Conservation (phyloP, 148 eudicot genomes). For the Rhododendron vialii region DNA sequence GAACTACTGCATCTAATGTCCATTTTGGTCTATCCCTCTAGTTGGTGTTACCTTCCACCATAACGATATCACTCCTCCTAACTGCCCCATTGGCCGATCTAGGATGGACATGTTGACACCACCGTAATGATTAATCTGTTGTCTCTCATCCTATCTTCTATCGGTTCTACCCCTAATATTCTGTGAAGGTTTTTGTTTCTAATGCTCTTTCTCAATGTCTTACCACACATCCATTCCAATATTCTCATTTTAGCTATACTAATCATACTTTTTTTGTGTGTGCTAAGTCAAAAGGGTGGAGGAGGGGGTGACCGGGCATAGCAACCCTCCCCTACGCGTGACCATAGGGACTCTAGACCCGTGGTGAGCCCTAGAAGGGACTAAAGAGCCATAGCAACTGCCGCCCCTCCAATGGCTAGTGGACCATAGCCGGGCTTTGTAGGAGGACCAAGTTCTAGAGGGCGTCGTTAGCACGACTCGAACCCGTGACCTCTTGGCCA, state of each 20-base stretch:
- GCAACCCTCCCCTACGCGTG: no score
- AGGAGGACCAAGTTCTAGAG: no score
- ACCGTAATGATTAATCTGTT: not conserved
- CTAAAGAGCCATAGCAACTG: no score
- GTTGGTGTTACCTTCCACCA: not conserved
- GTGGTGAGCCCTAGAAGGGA: no score
- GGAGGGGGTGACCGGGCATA: no score
- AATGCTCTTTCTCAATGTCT: not conserved
- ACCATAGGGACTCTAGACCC: no score
- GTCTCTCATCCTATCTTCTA: not conserved
- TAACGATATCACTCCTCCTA: not conserved
- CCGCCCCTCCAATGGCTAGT: no score
- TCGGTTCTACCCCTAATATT: not conserved
- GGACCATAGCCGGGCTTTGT: no score
- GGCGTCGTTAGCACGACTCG: no score
- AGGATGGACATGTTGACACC: not conserved
- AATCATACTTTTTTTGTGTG: not conserved
- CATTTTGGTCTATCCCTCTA: not conserved
- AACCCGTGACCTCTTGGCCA: no score
- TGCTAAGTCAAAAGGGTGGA: no score
- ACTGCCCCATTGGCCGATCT: not conserved
- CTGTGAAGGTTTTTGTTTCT: not conserved
- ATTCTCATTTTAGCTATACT: not conserved
- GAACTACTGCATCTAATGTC: not conserved
- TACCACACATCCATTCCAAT: not conserved